phyloP scores from a whole-genome alignment of 345 rosid genomes.

The Angophora floribunda region DNA sequence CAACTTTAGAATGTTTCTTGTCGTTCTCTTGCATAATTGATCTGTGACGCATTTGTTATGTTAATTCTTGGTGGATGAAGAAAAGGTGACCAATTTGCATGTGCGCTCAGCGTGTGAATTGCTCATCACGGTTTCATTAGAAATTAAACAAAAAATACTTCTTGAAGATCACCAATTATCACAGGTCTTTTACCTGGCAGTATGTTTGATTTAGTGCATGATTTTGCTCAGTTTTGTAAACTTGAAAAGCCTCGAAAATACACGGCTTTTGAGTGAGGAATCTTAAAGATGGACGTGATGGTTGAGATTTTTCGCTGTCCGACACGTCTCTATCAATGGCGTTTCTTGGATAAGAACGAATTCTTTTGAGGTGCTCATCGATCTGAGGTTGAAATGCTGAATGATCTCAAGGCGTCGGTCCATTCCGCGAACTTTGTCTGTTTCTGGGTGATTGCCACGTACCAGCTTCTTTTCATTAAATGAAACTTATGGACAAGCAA shows the following conservation, averaged over 20 bases:
- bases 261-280: not conserved
- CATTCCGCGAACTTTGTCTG: not conserved
- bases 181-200: not conserved
- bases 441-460: not conserved
- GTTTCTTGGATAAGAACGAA: not conserved
- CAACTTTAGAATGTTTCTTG: not conserved
- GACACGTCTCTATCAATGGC: not conserved
- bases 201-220: not conserved
- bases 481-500: not conserved
- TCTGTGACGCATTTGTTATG: not conserved
- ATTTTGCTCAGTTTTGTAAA: not conserved
- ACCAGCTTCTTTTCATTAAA: not conserved
- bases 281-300: not conserved
- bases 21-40: not conserved
- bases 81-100: not conserved
- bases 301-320: not conserved
- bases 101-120: not conserved
- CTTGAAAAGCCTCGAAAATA: not conserved
- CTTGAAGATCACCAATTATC: not conserved
- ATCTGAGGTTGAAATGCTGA: not conserved
- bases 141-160: not conserved
- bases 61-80: not conserved
- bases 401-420: not conserved
- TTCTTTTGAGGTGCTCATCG: not conserved
- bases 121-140: not conserved